Evolutionary conservation across 305 asterid genomes (phyloP).

Genomic region (Andrographis paniculata): DNA sequence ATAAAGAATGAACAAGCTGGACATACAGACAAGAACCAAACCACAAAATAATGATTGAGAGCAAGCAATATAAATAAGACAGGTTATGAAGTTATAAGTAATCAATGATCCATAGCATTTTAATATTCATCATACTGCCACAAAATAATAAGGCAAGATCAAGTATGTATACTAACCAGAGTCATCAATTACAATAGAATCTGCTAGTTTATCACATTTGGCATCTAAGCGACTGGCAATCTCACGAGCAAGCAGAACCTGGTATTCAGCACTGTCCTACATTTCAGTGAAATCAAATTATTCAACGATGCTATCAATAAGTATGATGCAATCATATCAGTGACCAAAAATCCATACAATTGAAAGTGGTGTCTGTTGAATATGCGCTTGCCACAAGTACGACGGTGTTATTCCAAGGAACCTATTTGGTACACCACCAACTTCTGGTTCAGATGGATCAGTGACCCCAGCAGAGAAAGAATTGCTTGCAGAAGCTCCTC

Average conservation of each 20-base stretch:
- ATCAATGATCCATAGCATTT: conserved; percentile 1
- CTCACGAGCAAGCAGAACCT: conserved; percentile 77
- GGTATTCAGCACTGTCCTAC: conserved; percentile 80
- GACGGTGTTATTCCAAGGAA: conserved; percentile 88
- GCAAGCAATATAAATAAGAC: background rate
- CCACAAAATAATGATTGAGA: background rate
- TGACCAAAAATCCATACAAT: conserved; percentile 36
- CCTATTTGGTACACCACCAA: conserved; percentile 93
- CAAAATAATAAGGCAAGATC: background rate
- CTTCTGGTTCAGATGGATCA: conserved; percentile 80
- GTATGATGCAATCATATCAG: background rate
- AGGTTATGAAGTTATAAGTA: background rate
- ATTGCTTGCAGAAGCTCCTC: conserved; percentile 32
- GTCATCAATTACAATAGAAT: conserved; percentile 62
- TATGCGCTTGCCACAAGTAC: conserved; percentile 82
- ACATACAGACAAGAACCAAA: background rate
- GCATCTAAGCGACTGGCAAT: conserved; percentile 72
- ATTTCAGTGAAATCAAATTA: conserved; percentile 18
- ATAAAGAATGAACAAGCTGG: background rate
- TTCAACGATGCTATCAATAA: too few species aligned
- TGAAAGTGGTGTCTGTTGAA: conserved; percentile 52
- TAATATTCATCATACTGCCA: conserved; percentile 10
- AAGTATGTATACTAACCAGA: conserved; percentile 42
- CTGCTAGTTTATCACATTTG: conserved; percentile 71
- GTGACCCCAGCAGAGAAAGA: conserved; percentile 21